Base-by-base conservation (phyloP, 2,329 filamentous ascomycete genomes). In the Coniochaeta ligniaria region DNA sequence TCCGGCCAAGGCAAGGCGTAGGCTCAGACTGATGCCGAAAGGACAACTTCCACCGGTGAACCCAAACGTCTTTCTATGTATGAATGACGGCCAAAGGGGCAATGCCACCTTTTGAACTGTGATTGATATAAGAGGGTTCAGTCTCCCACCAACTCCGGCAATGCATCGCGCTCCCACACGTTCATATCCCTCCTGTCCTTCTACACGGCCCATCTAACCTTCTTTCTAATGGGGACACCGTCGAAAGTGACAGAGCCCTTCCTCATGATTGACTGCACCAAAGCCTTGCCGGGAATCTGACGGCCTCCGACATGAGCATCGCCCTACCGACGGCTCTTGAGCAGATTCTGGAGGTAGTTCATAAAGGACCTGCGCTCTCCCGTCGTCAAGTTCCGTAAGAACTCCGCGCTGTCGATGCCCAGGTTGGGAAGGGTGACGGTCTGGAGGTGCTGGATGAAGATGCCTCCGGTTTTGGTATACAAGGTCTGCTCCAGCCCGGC, bases 401-500 rank as follows among this genome's bases (percentile, higher is more conserved):
- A 88, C 60, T 84, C 83, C 24, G 77, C 77, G 9, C 83, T 85
- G 60, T 85, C 82, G 26, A 88, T 80, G 0, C 88, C 88, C 65
- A 92, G 78, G 54, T 78, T 81, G 0, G 85, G 80, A 66, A 93
- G 84, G 61, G 92, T 82, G 1, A 79, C 78, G 17, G 79, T 77
- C 66, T 86, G 85, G 55, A 94, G 74, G 68, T 90, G 83, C 62
- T 84, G 82, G 26, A 94, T 82, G 72, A 96, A 98, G 60, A 85
- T 82, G 58, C 90, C 84, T 28, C 95, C 95, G 14, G 91, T 94
- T 78, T 98, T 98, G 66, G 85, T 82, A 71, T 97, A 94, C 63
- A 99, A 95, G 38, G 85, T 88, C 75, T 95, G 92, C 74, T 99
- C 92, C 62, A 99, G 76, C 2, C 83, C 84, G 2, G 92, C 92